Conservation (phyloP, 2,329 filamentous ascomycete genomes). For the Trichophaea hybrida region DNA sequence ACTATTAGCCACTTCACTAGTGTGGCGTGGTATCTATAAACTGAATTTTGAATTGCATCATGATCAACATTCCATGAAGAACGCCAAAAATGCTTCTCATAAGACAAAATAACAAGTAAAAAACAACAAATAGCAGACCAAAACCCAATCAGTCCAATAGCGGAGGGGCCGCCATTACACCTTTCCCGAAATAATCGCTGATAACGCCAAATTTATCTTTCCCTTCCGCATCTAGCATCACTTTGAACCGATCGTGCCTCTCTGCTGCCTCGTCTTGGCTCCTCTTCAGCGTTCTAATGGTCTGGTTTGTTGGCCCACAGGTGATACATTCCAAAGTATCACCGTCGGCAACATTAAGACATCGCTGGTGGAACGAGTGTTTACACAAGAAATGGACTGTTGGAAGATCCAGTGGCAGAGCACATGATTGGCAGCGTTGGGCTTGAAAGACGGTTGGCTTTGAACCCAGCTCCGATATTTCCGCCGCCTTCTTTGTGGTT, state of each 20-base stretch:
- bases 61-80: neutral
- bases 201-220: constrained; percentile 80
- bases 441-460: constrained; percentile 85
- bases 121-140: neutral
- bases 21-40: neutral
- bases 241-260: constrained; percentile 76
- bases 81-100: neutral
- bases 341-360: constrained; percentile 35
- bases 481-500: constrained; percentile 62
- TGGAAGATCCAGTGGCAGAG: constrained; percentile 63
- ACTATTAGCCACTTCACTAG: neutral
- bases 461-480: constrained; percentile 59
- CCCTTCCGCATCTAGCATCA: constrained; percentile 50
- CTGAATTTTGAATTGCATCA: neutral
- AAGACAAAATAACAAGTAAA: neutral
- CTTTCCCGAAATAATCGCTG: constrained; percentile 86
- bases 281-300: constrained; percentile 71
- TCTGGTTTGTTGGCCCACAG: constrained; percentile 71
- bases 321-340: constrained; percentile 69
- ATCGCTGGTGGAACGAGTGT: constrained; percentile 82
- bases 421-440: constrained; percentile 73
- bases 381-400: constrained; percentile 94
- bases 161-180: constrained; percentile 53
- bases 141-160: neutral
- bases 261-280: constrained; percentile 69